Evolutionary conservation across 2,329 filamentous ascomycete genomes (phyloP).

Genomic region (Aureobasidium pullulans): DNA sequence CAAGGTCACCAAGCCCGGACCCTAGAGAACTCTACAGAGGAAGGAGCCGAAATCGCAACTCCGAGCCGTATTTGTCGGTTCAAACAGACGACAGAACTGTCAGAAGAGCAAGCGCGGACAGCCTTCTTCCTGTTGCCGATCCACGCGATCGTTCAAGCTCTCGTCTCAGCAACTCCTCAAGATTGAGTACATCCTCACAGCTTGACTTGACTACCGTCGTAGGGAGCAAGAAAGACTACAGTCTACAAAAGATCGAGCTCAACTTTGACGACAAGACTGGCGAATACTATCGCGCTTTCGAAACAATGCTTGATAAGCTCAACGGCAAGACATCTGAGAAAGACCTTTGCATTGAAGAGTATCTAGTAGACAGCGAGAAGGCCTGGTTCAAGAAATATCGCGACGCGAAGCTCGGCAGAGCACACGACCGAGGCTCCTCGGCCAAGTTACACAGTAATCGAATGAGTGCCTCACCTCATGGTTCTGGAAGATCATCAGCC

Average conservation of each 20-base stretch:
- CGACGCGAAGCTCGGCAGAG: slow-evolving; percentile 42
- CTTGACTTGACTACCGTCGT: background rate
- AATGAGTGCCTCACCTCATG: background rate
- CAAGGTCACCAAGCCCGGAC: background rate
- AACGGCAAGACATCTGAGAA: slow-evolving; percentile 51
- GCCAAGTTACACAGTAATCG: slow-evolving; percentile 21
- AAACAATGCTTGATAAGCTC: slow-evolving; percentile 49
- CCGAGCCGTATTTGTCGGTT: background rate
- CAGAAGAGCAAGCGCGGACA: slow-evolving; percentile 1
- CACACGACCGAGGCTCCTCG: slow-evolving; percentile 24
- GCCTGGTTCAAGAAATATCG: slow-evolving; percentile 58
- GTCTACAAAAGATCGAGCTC: slow-evolving; percentile 1
- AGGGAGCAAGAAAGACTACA: background rate
- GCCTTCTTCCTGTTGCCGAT: background rate
- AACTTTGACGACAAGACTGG: slow-evolving; percentile 57
- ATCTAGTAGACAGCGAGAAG: slow-evolving; percentile 58
- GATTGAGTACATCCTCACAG: background rate
- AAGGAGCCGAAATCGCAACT: background rate
- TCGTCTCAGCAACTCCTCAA: background rate
- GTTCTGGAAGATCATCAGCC: slow-evolving; percentile 29
- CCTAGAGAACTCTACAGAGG: background rate
- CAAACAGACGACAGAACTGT: background rate
- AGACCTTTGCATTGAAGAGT: slow-evolving; percentile 58
- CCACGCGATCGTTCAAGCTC: background rate
- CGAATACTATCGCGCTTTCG: slow-evolving; percentile 53